Base-by-base conservation (phyloP, 768 basidiomycete genomes). In the Agrocybe pediades region DNA sequence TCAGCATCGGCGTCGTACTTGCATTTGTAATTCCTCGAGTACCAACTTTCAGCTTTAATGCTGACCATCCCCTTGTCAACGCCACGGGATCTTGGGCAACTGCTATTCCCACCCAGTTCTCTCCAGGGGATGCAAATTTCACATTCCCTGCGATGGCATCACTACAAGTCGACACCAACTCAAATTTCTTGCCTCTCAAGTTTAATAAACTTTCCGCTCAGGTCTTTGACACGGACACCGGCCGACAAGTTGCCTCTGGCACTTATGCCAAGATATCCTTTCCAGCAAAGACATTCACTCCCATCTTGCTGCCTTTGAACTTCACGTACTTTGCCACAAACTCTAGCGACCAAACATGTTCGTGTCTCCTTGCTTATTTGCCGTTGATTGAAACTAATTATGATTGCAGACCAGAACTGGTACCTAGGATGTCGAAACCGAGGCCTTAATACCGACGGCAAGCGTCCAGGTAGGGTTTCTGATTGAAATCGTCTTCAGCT, bases 11-110 rank as follows among this genome's bases (percentile, higher is more conserved):
- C 13, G 63, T 95, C 56, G 69, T 87, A 7, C 76, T 96, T 16
- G 92, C 79, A 26, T 84, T 98, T 68, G 84, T 84, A 16, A 80
- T 97, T 48, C 95, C 95, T 7, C 84, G 95, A 47, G 90, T 91
- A 3, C 94, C 95, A 0, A 65, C 67, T 27, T 85, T 94, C 61
- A 69, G 78, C 2, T 84, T 95, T 65, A 84, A 86, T 61, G 70
- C 71, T 15, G 58, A 68, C 9, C 68, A 70, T 5, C 91, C 92
- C 1, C 79, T 95, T 44, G 62, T 66, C 11, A 67, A 72, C n/a
- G 87, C 87, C 9, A 80, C 85, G 0, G 83, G 83, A 20, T 60
- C 55, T 29, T 91, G 81, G 74, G 80, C 82, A 45, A 61, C 73
- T 17, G 78, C 81, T 6, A 72, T 90, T 41, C 79, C 83, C 1